Percentiles rank a stretch among this genome's conserved stretches.
These are phyloP conservation scores for Macrophomina tecta DNA, from an alignment of 2,329 filamentous ascomycete species.

Conservation along the genomic window DNA sequence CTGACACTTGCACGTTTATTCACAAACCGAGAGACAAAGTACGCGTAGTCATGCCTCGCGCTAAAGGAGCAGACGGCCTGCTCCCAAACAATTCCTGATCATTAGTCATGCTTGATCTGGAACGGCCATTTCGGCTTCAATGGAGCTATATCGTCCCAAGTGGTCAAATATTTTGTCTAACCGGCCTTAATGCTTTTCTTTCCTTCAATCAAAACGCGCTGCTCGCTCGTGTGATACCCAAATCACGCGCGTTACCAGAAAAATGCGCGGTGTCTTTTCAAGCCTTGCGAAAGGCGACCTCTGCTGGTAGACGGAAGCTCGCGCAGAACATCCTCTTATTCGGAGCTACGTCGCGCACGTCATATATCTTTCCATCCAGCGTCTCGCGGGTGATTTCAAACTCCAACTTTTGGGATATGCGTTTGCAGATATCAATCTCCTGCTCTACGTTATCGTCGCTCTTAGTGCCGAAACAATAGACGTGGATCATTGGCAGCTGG, in stretches of 20 bases:
- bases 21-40: too few species aligned
- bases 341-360: constrained; percentile 87
- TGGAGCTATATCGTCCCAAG: neutral
- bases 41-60: too few species aligned
- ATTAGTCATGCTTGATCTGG: neutral
- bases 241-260: neutral
- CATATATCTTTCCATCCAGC: constrained; percentile 59
- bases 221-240: neutral
- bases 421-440: constrained; percentile 65
- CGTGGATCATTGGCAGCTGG: constrained; percentile 81
- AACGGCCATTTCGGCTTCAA: neutral
- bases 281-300: constrained; percentile 72
- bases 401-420: constrained; percentile 67
- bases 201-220: neutral
- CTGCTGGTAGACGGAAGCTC: constrained; percentile 81
- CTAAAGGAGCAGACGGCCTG: too few species aligned
- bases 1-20: too few species aligned
- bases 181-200: neutral
- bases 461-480: constrained; percentile 92
- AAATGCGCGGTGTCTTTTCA: neutral
- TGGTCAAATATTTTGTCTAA: constrained; percentile 1
- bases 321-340: constrained; percentile 98
- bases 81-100: too few species aligned
- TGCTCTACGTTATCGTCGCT: constrained; percentile 72
- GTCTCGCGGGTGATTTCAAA: constrained; percentile 65